Evolutionary conservation across 2,329 filamentous ascomycete species (phyloP).

Genomic region (Penicillium sp.): DNA sequence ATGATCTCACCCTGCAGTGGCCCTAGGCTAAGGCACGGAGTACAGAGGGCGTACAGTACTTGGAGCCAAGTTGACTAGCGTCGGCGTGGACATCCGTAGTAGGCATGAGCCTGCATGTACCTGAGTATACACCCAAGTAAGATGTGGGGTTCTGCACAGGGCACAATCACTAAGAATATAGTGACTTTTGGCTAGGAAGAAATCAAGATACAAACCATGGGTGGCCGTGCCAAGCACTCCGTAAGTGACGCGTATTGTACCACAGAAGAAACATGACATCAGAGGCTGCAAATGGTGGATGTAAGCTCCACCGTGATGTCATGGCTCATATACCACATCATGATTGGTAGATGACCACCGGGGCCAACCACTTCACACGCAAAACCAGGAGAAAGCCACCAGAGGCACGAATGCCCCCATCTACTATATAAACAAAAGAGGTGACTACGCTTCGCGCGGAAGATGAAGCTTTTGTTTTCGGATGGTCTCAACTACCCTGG

Average conservation of each 20-base stretch:
- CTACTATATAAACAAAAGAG: conserved; percentile 20
- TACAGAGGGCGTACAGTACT: neutral
- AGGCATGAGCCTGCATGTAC: neutral
- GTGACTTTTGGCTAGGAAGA: neutral
- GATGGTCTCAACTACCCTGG: neutral
- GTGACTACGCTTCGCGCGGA: conserved; percentile 1
- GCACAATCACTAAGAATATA: no score
- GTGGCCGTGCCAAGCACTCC: neutral
- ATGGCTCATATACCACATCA: neutral
- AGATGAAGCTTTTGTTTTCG: neutral
- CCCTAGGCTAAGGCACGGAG: neutral
- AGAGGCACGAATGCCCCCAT: conserved; percentile 6
- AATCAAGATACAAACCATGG: neutral
- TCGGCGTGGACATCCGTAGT: neutral
- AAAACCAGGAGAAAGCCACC: conserved; percentile 3
- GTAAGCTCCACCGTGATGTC: conserved; percentile 13
- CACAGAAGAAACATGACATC: conserved; percentile 16
- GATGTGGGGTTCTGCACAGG: neutral
- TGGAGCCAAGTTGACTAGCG: neutral
- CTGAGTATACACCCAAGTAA: neutral
- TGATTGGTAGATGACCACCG: conserved; percentile 15
- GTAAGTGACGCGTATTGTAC: neutral
- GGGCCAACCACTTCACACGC: conserved; percentile 15
- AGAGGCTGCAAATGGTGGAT: conserved; percentile 14
- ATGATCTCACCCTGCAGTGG: conserved; percentile 11